phyloP scores from a whole-genome alignment of 2,329 filamentous ascomycete species.

The Paraconiothyrium sp. region DNA sequence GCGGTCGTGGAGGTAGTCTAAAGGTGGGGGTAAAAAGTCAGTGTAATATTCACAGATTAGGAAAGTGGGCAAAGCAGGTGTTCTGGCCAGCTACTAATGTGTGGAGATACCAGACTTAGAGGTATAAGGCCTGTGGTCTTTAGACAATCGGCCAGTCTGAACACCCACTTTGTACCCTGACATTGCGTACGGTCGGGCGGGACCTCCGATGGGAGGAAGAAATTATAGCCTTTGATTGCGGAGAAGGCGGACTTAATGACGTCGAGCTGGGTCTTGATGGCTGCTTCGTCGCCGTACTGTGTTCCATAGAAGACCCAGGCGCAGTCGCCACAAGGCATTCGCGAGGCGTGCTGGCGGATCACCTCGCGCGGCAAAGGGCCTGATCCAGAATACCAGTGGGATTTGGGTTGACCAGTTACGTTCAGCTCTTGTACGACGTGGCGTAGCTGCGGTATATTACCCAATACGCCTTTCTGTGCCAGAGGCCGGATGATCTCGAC shows the following conservation, averaged over 20 bases:
- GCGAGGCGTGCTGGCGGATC: constrained; percentile 24
- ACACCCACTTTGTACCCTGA: too few relatives aligned
- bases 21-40: too few relatives aligned
- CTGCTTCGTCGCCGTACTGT: constrained; percentile 45
- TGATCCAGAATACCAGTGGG: constrained; percentile 35
- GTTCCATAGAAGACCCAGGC: constrained; percentile 64
- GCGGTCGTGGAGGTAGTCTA: constrained; percentile 50
- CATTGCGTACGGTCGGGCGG: constrained; percentile 20
- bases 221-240: constrained; percentile 54
- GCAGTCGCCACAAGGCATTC: constrained; percentile 47
- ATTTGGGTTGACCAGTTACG: constrained; percentile 53
- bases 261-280: constrained; percentile 43
- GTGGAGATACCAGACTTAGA: too few relatives aligned
- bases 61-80: too few relatives aligned
- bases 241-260: constrained; percentile 57
- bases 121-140: too few relatives aligned
- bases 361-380: constrained; percentile 28
- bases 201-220: constrained; percentile 50
- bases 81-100: too few relatives aligned
- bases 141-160: too few relatives aligned
- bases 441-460: constrained; percentile 59
- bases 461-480: constrained; percentile 50
- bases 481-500: constrained; percentile 61
- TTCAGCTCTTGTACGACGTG: constrained; percentile 58
- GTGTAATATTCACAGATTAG: too few relatives aligned